Conservation (phyloP, 202 grass and related monocot species). For the Carex arenaria region DNA sequence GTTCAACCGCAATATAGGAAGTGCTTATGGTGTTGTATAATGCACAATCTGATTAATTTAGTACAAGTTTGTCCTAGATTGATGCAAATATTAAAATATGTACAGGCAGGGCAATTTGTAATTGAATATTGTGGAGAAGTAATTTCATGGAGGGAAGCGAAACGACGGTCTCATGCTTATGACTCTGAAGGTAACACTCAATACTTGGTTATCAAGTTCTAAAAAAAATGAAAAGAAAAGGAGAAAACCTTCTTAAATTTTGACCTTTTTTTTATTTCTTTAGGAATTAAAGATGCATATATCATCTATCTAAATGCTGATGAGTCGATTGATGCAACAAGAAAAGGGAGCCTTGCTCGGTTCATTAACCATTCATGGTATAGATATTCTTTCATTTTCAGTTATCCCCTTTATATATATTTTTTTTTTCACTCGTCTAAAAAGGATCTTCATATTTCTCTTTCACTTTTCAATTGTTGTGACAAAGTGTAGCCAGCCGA, state of each 20-base stretch:
- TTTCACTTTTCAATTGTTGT: slow-evolving; percentile 10
- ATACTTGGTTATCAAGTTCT: slow-evolving; percentile 15
- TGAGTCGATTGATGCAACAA: slow-evolving; percentile 98
- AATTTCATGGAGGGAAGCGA: slow-evolving; percentile 96
- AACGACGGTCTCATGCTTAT: slow-evolving; percentile 72
- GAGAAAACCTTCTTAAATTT: background rate
- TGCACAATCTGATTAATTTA: background rate
- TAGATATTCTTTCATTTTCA: slow-evolving; percentile 13
- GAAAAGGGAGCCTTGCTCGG: slow-evolving; percentile 88
- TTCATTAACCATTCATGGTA: slow-evolving; percentile 99
- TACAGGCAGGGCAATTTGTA: slow-evolving; percentile 89
- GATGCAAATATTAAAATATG: slow-evolving; percentile 10
- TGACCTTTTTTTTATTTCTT: slow-evolving; percentile 16
- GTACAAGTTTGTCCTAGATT: background rate
- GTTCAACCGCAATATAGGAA: background rate
- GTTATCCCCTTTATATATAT: slow-evolving; percentile 7
- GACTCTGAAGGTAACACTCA: slow-evolving; percentile 60
- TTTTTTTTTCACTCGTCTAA: slow-evolving; percentile 1
- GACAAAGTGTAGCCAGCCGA: slow-evolving; percentile 65
- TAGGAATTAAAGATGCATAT: slow-evolving; percentile 87
- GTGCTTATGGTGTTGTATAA: background rate
- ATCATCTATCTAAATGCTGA: slow-evolving; percentile 92
- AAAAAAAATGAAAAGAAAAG: background rate
- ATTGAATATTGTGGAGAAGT: slow-evolving; percentile 98
- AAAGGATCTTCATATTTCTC: slow-evolving; percentile 4